Percentiles rank a stretch among this genome's conserved stretches.
Conservation (phyloP, 371 early-diverging fungal genomes). For the Cladochytrium tenue region DNA sequence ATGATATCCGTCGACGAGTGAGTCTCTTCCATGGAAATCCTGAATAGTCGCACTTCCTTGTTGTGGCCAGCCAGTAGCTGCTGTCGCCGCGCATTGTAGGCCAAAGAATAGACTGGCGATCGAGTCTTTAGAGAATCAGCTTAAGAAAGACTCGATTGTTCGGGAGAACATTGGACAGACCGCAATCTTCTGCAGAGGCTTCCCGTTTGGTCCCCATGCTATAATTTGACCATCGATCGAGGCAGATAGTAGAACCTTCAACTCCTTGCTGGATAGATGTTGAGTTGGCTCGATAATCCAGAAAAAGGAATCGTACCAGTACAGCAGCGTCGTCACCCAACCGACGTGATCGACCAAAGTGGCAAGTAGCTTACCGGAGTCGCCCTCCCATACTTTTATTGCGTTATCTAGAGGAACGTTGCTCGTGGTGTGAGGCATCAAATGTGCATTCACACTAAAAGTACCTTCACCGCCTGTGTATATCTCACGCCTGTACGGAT, state of each 20-base stretch:
- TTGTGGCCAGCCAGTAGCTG: constrained; percentile 51
- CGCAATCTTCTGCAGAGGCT: constrained; percentile 46
- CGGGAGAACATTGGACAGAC: constrained; percentile 15
- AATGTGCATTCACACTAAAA: neutral
- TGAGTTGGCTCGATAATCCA: neutral
- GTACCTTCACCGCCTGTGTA: constrained; percentile 54
- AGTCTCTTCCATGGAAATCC: constrained; percentile 38
- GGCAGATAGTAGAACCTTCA: constrained; percentile 46
- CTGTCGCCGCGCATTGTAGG: constrained; percentile 52
- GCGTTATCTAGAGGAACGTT: constrained; percentile 47
- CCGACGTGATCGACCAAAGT: constrained; percentile 43
- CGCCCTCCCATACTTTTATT: constrained; percentile 51
- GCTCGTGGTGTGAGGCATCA: neutral
- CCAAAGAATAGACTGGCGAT: constrained; percentile 47
- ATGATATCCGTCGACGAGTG: constrained; percentile 39
- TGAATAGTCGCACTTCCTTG: constrained; percentile 47
- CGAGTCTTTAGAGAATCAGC: constrained; percentile 34
- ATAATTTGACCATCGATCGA: constrained; percentile 53
- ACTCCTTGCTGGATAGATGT: constrained; percentile 39
- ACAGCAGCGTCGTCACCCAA: constrained; percentile 47
- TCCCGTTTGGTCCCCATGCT: constrained; percentile 48
- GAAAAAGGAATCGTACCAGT: constrained; percentile 33
- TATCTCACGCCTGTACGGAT: constrained; percentile 44
- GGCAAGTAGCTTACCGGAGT: constrained; percentile 43
- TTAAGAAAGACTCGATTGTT: constrained; percentile 21